phyloP scores from a whole-genome alignment of 1,139 yeast species.

The Suhomyces kunorum region DNA sequence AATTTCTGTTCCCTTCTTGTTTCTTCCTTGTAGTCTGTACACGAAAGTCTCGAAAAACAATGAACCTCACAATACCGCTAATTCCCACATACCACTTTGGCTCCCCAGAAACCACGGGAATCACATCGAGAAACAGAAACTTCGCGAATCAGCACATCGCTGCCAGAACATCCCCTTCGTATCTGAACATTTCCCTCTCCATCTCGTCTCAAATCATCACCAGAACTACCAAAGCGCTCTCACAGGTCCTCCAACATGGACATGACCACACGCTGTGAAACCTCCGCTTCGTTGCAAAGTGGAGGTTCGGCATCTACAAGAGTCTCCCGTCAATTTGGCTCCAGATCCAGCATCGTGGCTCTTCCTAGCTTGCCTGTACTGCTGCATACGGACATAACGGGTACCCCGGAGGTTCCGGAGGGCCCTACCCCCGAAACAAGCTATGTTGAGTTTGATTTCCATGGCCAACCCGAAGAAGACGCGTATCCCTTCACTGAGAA shows the following conservation, averaged over 20 bases:
- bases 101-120: no score
- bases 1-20: neutral
- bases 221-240: no score
- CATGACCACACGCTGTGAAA: constrained; percentile 8
- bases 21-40: neutral
- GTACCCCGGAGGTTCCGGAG: neutral
- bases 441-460: constrained; percentile 37
- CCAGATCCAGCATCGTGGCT: constrained; percentile 21
- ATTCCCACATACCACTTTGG: neutral
- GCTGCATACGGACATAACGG: neutral
- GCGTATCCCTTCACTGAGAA: constrained; percentile 13
- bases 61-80: neutral
- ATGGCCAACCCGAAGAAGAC: constrained; percentile 14
- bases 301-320: constrained; percentile 10
- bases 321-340: constrained; percentile 15
- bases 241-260: constrained; percentile 6
- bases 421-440: constrained; percentile 10
- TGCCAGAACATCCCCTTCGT: neutral
- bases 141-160: no score
- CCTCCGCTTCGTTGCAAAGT: constrained; percentile 7
- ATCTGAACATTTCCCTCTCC: neutral
- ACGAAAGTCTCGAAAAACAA: neutral
- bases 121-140: no score
- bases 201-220: neutral
- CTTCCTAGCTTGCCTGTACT: constrained; percentile 23